Conservation (phyloP, 179 eudicot genomes). For the Actinidia chinensis region DNA sequence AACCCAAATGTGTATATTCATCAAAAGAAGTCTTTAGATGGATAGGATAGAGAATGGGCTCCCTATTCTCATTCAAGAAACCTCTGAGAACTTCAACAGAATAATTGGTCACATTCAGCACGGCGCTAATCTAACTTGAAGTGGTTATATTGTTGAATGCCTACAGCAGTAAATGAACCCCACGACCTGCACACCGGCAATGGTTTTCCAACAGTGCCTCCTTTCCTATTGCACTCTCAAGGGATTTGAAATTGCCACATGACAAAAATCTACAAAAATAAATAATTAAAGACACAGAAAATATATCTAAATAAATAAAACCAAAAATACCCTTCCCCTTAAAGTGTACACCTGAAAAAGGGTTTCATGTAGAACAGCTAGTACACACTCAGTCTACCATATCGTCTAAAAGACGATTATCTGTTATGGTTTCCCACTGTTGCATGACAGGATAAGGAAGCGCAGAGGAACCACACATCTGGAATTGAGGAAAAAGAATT, state of each 20-base stretch:
- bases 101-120: background rate
- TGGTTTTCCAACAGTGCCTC: slow-evolving; percentile 97
- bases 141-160: background rate
- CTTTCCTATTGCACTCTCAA: slow-evolving; percentile 75
- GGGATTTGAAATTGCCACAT: slow-evolving; percentile 96
- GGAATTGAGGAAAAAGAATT: slow-evolving; percentile 24
- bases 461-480: slow-evolving; percentile 99
- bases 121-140: background rate
- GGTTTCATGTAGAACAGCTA: slow-evolving; percentile 4
- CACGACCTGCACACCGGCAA: slow-evolving; percentile 92
- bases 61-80: too few species aligned
- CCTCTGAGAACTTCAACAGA: background rate
- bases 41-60: too few species aligned
- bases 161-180: background rate
- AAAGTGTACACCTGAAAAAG: background rate
- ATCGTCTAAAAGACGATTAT: slow-evolving; percentile 91
- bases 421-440: slow-evolving; percentile 92
- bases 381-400: slow-evolving; percentile 94
- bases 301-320: background rate
- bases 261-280: slow-evolving; percentile 70
- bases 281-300: slow-evolving; percentile 19
- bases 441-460: slow-evolving; percentile 98
- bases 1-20: slow-evolving; percentile 5
- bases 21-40: background rate
- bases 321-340: background rate